These are phyloP conservation scores for Cylindrotheca closterium DNA, from an alignment of 108 stramenopile genomes.

Conservation along the genomic window DNA sequence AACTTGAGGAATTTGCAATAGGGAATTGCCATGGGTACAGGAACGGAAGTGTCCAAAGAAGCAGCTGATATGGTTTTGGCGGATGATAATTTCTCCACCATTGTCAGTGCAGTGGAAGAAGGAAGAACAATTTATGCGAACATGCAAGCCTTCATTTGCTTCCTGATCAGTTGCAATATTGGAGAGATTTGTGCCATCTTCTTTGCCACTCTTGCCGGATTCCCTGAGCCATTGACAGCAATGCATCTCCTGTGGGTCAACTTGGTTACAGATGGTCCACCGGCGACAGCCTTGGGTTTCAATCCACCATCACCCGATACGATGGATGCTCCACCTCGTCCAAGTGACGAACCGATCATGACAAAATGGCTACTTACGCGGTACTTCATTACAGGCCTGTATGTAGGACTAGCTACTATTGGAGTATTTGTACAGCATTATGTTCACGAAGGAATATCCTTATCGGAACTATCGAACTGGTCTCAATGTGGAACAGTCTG, in stretches of 20 bases:
- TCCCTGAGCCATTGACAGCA: conserved; percentile 96
- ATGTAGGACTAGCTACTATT: conserved; percentile 95
- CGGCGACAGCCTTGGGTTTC: conserved; percentile 97
- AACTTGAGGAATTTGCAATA: neutral
- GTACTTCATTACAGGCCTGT: conserved; percentile 91
- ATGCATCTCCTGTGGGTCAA: conserved; percentile 99
- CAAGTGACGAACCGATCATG: conserved; percentile 93
- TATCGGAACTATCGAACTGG: conserved; percentile 46
- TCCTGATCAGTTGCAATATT: conserved; percentile 97
- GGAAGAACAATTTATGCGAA: conserved; percentile 97
- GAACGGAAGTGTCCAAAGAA: conserved; percentile 87
- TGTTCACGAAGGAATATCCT: conserved; percentile 55
- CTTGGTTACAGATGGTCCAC: conserved; percentile 97
- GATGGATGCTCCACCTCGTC: conserved; percentile 88
- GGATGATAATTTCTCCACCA: conserved; percentile 98
- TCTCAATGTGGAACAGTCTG: conserved; percentile 59
- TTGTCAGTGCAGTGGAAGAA: conserved; percentile 95
- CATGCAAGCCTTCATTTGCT: conserved; percentile 99
- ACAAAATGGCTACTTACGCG: conserved; percentile 94
- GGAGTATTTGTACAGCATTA: conserved; percentile 93
- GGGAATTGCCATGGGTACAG: conserved; percentile 86
- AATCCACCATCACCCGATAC: conserved; percentile 93
- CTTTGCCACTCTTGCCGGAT: conserved; percentile 85
- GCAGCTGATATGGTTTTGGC: conserved; percentile 95
- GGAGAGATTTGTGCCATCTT: conserved; percentile 96